Base-by-base conservation (phyloP, 805 yeast genomes). In the Nakazawaea holstii region DNA sequence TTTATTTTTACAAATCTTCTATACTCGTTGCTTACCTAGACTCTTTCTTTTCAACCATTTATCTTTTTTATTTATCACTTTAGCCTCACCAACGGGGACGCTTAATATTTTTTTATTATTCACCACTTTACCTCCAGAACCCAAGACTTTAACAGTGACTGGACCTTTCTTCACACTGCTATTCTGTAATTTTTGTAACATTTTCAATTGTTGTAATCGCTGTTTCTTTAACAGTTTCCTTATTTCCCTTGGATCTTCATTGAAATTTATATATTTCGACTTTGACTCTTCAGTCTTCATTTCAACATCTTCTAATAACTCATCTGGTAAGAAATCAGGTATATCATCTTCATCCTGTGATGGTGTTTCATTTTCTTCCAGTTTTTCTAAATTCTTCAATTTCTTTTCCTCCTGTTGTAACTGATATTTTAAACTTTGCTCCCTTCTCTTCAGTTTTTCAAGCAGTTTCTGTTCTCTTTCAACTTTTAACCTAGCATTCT, bases 241-340 rank as follows among this genome's bases (percentile, higher is more conserved):
- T 55, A 24, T 27, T 26, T 47, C 46, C 29, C 42, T 47, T 20
- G 43, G 46, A 33, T 47, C 49, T 15, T 38, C 32, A 7, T 27
- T 15, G 36, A 47, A 47, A 33, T 47, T 47, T 24, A 20, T 47
- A 13, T 42, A 46, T 35, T 33, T 33, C 8, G 33, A 10, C 8
- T 32, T 35, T 1, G 45, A 10, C 4, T 11, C 39, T 5, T 15
- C 9, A 26, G 8, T 30, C 32, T 30, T 15, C 20, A 27, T 8
- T 6, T 58, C 62, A 15, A 61, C 53, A 3, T 60, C 52, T 35
- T 68, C 69, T 35, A 74, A 57, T 29, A 74, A 59, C 1, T 68
- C 72, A 28, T 57, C 60, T 2, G 77, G 72, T 32, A 74, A 56
- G 39, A 65, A 64, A 44, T 69, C 73, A 5, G 69, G 62, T 6